A percentile compares a stretch with the other conserved stretches of the same genome.
Conservation (phyloP, 306 rosid genomes). For the Pachyrhizus erosus region DNA sequence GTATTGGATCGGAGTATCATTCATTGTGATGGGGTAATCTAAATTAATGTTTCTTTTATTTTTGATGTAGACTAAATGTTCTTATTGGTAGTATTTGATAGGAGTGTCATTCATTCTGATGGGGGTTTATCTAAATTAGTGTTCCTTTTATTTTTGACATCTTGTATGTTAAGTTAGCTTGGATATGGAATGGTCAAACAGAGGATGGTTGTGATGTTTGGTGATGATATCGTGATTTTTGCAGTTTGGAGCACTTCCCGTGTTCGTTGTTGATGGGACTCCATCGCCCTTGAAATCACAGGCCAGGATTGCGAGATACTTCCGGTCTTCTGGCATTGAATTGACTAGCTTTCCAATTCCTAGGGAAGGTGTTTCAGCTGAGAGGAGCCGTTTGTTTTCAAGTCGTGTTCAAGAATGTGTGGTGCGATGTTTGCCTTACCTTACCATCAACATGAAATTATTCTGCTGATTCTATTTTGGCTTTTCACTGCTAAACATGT, state of each 20-base stretch:
- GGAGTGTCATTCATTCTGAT: neutral
- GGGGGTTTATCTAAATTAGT: neutral
- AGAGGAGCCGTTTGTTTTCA: slow-evolving; percentile 67
- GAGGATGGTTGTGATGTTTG: slow-evolving; percentile 17
- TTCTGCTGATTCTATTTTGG: slow-evolving; percentile 20
- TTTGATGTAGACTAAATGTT: neutral
- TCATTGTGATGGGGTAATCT: neutral
- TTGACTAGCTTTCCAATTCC: slow-evolving; percentile 57
- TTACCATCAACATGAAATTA: slow-evolving; percentile 18
- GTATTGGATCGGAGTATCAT: neutral
- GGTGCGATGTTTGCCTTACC: slow-evolving; percentile 55
- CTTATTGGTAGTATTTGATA: neutral
- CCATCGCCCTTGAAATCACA: slow-evolving; percentile 80
- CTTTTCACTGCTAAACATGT: slow-evolving; percentile 12
- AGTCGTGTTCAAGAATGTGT: slow-evolving; percentile 82
- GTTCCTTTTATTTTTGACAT: neutral
- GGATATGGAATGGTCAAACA: neutral
- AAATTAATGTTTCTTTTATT: neutral
- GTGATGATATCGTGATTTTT: slow-evolving; percentile 37
- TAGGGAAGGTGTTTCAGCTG: slow-evolving; percentile 68
- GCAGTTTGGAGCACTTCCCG: slow-evolving; percentile 92
- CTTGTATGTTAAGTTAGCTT: slow-evolving; percentile 2
- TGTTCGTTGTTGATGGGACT: slow-evolving; percentile 85
- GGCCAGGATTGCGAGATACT: slow-evolving; percentile 76
- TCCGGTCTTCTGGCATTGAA: slow-evolving; percentile 71